Base-by-base conservation (phyloP, 2,329 filamentous ascomycete species). In the Exophiala sp. region DNA sequence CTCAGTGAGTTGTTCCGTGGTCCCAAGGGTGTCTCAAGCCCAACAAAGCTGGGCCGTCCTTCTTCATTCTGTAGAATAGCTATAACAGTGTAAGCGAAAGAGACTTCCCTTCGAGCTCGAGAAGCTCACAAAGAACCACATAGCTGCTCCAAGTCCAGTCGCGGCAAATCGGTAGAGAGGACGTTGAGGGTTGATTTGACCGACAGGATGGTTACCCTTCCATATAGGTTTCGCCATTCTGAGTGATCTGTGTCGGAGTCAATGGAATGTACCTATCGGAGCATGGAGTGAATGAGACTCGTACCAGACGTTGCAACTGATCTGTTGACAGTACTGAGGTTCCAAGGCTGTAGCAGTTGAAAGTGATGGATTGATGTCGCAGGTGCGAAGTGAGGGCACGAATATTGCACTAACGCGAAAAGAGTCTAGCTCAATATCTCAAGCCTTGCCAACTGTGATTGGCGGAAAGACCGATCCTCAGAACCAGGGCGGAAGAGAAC, bases 11-110 rank as follows among this genome's bases (percentile, higher is more conserved):
- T 34, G 55, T 73, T 81, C 78, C 96, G 76, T 96, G 91, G 65
- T 96, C 91, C 90, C 91, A 96, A 62, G 91, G 94, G 74, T 97
- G 94, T 78, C 91, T 96, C 87, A 85, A 90, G 71, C 94, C 94
- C 66, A 99, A 71, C 61, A 97, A 77, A 50, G 85, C 92, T 20
- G 92, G 81, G n/a, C 91, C 91, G 68, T 99, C 94, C 78, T 96
- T 88, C 84, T 92, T 95, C 66, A 91, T 90, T 67, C 94, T 85
- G 78, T 96, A 97, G 85, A 96, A 91, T 69, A 96, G 76, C 91
- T 96, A 66, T 34, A 7, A 10, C 14, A 8, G n/a, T 36, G 47
- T 58, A 12, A 60, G 57, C 34, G 34, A 21, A 8, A 18, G 11
- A 12, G 20, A 5, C 5, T 29, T 42, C 20, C 14, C 3, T 42